phyloP scores from a whole-genome alignment of 768 basidiomycete genomes.

The Exsudoporus frostii region DNA sequence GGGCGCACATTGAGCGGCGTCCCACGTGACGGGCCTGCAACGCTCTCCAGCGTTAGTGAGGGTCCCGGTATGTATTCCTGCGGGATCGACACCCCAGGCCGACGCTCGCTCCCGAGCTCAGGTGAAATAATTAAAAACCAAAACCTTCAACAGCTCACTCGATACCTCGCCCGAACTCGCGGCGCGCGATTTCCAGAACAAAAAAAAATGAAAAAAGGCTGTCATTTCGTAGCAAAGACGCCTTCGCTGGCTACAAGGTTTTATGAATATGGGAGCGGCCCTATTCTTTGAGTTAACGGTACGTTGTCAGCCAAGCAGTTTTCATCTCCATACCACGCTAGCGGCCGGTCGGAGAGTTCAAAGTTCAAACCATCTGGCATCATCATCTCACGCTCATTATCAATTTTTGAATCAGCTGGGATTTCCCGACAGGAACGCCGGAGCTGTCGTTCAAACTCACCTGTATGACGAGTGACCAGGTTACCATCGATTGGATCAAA shows the following conservation, averaged over 20 bases:
- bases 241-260: not conserved
- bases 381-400: conserved; percentile 7
- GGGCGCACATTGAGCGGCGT: conserved; percentile 8
- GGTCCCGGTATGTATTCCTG: not conserved
- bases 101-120: not conserved
- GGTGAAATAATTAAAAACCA: not conserved
- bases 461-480: not conserved
- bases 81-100: conserved; percentile 2
- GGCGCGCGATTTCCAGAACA: not conserved
- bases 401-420: not conserved
- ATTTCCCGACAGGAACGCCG: not conserved
- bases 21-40: not conserved
- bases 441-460: not conserved
- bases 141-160: not conserved
- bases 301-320: conserved; percentile 3
- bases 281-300: not conserved
- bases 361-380: not conserved
- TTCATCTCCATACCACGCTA: conserved; percentile 4
- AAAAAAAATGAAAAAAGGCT: not conserved
- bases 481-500: not conserved
- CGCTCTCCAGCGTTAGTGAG: too few relatives aligned
- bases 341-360: not conserved
- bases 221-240: not conserved
- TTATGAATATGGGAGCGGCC: conserved; percentile 12
- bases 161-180: not conserved